phyloP scores from a whole-genome alignment of 2,329 filamentous ascomycete genomes.

The Colletotrichum lupini region DNA sequence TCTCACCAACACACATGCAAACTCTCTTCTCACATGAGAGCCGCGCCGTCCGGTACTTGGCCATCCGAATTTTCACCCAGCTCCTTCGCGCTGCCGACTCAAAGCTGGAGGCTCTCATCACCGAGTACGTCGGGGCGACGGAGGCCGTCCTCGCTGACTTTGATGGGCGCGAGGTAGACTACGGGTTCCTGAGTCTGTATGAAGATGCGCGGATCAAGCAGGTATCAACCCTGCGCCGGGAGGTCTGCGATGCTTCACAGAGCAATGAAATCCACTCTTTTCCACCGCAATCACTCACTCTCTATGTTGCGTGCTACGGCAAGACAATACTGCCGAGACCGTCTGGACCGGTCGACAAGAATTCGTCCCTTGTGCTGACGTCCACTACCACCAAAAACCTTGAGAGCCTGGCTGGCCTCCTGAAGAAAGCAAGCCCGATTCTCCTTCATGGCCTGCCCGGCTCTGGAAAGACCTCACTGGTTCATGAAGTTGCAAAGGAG shows the following conservation, averaged over 20 bases:
- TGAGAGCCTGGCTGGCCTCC: constrained; percentile 71
- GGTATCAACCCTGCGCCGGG: constrained; percentile 54
- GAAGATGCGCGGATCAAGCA: constrained; percentile 65
- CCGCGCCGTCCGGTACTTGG: constrained; percentile 78
- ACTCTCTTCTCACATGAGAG: constrained; percentile 71
- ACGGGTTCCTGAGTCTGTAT: constrained; percentile 74
- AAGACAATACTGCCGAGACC: constrained; percentile 74
- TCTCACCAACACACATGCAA: constrained; percentile 76
- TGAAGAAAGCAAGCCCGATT: constrained; percentile 77
- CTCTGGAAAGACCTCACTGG: constrained; percentile 88
- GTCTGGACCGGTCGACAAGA: constrained; percentile 57
- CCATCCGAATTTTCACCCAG: constrained; percentile 83
- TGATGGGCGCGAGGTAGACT: constrained; percentile 83
- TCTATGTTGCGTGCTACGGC: constrained; percentile 73
- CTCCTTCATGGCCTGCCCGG: constrained; percentile 86
- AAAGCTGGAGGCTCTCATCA: constrained; percentile 78
- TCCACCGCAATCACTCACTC: constrained; percentile 61
- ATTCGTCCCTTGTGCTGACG: constrained; percentile 71
- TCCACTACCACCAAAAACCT: constrained; percentile 80
- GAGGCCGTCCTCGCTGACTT: constrained; percentile 75
- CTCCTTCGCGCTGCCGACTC: constrained; percentile 83
- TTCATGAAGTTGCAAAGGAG: constrained; percentile 83
- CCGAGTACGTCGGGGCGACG: constrained; percentile 69
- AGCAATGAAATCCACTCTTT: constrained; percentile 37
- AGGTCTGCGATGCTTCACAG: constrained; percentile 44